Evolutionary conservation across 1,284 basidiomycete species (phyloP), one percentile per base, ranked within the genome.

Genomic region (Rhodotorula sp.): DNA sequence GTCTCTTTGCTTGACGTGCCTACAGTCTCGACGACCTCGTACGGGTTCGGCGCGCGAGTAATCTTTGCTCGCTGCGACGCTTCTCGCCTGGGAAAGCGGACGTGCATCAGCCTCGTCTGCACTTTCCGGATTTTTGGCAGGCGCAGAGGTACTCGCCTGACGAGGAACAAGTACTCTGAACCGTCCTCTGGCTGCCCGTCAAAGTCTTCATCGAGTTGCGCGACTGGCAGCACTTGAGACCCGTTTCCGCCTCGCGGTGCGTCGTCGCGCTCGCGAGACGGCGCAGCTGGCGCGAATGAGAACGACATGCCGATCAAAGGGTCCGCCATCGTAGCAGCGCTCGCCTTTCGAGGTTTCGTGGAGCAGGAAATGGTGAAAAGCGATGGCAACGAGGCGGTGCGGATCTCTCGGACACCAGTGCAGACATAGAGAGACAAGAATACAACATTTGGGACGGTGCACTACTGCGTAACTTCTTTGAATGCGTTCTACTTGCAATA

Each of bases 161-260:
- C 82, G 29, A 84, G 80, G 26, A 81, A 81, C 60, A 87, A 84
- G 77, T 92, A 93, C 75, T 83, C 82, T 56, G 89, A 79, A 45
- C 88, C 87, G 53, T 84, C 82, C 24, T 81, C 80, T 1, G 90
- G 90, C 63, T 84, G 84, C 33, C 84, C 86, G 71, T 86, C 81
- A 78, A 87, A 91, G 76, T 76, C 76, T 26, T 72, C 68, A 22
- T 61, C 68, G 44, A 77, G 59, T 10, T 75, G 66, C 4, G 74
- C 77, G 44, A 76, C 76, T 0, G 77, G 77, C 49, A 78, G 62
- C n/a, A 76, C 75, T 59, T 78, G 77, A 29, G 76, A 76, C 1
- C 75, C 75, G 48, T 65, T 55, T 18, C 77, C 77, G 29, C 77
- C 75, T 48, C 75, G 64, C 12, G 76, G 75, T 3, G 74, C 74